These are phyloP conservation scores for Podaxis rugospora DNA, from an alignment of 768 basidiomycete genomes.

Conservation along the genomic window DNA sequence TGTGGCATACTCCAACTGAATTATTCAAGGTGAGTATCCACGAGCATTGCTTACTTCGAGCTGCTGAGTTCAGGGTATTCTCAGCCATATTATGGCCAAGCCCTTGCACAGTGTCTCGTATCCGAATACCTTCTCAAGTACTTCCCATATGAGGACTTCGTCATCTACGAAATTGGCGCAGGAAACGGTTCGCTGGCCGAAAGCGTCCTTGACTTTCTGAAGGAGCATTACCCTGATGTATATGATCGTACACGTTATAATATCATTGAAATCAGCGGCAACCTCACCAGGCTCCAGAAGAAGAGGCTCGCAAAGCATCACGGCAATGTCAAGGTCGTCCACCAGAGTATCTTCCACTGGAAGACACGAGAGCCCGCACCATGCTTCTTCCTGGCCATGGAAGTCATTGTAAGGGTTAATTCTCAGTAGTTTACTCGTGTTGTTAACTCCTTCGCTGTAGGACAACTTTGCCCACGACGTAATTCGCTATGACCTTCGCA, in stretches of 20 bases:
- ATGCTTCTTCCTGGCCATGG: constrained; percentile 92
- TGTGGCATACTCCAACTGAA: constrained; percentile 99
- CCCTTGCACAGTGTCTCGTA: constrained; percentile 84
- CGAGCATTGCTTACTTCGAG: not conserved
- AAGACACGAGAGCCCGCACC: constrained; percentile 68
- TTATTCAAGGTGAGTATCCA: constrained; percentile 77
- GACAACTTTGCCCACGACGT: constrained; percentile 98
- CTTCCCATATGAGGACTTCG: constrained; percentile 94
- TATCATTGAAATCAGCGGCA: constrained; percentile 91
- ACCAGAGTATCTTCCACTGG: constrained; percentile 89
- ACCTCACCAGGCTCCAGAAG: constrained; percentile 69
- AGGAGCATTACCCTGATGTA: constrained; percentile 78
- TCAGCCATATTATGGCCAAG: constrained; percentile 93
- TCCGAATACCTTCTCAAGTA: constrained; percentile 92
- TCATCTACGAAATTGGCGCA: constrained; percentile 96
- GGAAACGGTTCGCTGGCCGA: constrained; percentile 94
- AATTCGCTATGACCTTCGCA: constrained; percentile 81
- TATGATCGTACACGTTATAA: constrained; percentile 91
- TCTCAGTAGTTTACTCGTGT: not conserved
- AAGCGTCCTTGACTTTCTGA: constrained; percentile 82
- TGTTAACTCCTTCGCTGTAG: constrained; percentile 29
- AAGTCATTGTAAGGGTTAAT: constrained; percentile 77
- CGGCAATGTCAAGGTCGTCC: constrained; percentile 62
- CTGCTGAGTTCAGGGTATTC: constrained; percentile 10
- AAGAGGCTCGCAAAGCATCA: constrained; percentile 59